Evolutionary conservation across 2,329 filamentous ascomycete species (phyloP), one percentile per base, ranked within the genome.

Genomic region (Drechslerella coelobrocha): DNA sequence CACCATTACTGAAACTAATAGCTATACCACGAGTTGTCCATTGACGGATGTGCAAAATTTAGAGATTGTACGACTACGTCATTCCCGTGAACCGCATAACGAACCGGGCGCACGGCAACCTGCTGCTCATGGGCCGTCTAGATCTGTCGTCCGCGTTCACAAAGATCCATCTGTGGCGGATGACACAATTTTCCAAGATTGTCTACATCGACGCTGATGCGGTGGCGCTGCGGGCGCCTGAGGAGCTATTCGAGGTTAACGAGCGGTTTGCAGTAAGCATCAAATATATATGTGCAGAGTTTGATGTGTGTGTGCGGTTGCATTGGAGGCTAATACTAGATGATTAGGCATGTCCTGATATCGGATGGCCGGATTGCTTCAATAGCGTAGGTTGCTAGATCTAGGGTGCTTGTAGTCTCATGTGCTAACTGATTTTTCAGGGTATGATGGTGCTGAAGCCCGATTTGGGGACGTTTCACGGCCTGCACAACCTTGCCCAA

Each of bases 361-460:
- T 97, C 76, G 94, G 94, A 75, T 99, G 94, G 94, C 94, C 94
- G 31, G 94, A 99, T 80, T 85, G 92, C 72, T 97, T 97, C 86
- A 99, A 99, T 80, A 92, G 90, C n/a, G 75, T 75, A 74, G 31
- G 61, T 65, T 27, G 31, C 19, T 69, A 27, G 27, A 41, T 27
- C 8, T 43, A 43, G 54, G 29, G 23, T 62, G 5, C 3, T 34
- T 26, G 14, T 27, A 21, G 50, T 12, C 12, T 10, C 23, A 6
- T 57, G 2, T 26, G 39, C 26, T 27, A n/a, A 53, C 52, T 50
- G 23, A 65, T 39, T 51, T 60, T 54, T 27, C 71, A 76, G 75
- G 94, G 94, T 76, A 87, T 99, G 75, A 95, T 99, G 91, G 91
- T 92, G 34, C 80, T 99, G 68, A 88, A 84, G 14, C 94, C 94